These are phyloP conservation scores for Pascua sp. DNA, from an alignment of 1,284 basidiomycete species.

Conservation along the genomic window DNA sequence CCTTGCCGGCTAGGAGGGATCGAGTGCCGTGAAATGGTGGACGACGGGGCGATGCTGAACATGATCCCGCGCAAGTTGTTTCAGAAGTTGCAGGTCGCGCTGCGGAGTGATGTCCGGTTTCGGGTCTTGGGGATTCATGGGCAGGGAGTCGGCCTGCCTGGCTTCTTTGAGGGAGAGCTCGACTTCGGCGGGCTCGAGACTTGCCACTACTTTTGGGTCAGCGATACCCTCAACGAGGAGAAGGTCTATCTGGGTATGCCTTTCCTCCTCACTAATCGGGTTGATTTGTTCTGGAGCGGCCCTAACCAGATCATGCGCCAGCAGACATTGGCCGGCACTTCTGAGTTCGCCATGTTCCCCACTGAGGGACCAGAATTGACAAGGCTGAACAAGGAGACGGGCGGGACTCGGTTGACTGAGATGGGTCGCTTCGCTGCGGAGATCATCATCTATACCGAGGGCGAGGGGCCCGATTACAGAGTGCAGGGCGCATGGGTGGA, in stretches of 20 bases:
- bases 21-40: not conserved
- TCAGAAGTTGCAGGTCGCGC: not conserved
- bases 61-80: conserved; percentile 3
- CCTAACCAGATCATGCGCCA: not conserved
- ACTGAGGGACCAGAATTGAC: conserved; percentile 1
- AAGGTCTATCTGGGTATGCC: conserved; percentile 14
- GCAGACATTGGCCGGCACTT: not conserved
- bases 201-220: conserved; percentile 11
- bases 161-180: not conserved
- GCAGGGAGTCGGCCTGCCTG: not conserved
- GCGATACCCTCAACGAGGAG: not conserved
- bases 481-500: not conserved
- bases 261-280: conserved; percentile 1
- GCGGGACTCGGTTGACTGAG: too few species aligned
- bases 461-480: not conserved
- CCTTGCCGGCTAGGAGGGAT: not conserved
- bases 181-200: not conserved
- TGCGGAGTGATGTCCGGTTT: not conserved
- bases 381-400: too few species aligned
- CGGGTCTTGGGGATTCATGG: conserved; percentile 2
- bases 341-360: conserved; percentile 1
- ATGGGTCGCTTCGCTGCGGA: too few species aligned
- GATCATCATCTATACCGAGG: not conserved
- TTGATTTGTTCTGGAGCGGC: conserved; percentile 8
- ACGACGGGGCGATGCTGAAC: conserved; percentile 5